Percentiles rank a stretch among this genome's conserved stretches.
Evolutionary conservation across 768 basidiomycete genomes (phyloP).

Genomic region (Serpula lacrymans): DNA sequence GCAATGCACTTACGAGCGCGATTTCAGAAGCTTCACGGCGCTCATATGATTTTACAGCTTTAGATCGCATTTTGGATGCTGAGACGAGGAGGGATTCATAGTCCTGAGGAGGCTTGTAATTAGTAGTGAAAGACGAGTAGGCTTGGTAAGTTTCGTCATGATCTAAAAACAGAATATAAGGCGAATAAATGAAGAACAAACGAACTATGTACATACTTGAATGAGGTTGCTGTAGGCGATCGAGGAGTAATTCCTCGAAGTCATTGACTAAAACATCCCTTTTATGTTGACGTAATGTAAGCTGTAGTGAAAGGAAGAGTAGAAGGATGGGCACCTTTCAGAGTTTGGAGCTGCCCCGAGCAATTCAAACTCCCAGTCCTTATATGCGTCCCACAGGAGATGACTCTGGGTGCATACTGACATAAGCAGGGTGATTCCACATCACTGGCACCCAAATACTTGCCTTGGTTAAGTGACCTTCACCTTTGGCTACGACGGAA

Average conservation of each 20-base stretch:
- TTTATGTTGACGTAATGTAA: slow-evolving; percentile 3
- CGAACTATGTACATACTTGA: slow-evolving; percentile 44
- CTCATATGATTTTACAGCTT: slow-evolving; percentile 57
- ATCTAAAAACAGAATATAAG: slow-evolving; percentile 41
- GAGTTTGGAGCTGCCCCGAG: slow-evolving; percentile 45
- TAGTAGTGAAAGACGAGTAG: slow-evolving; percentile 88
- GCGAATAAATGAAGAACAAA: background rate
- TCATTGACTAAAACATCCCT: slow-evolving; percentile 44
- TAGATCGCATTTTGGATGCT: slow-evolving; percentile 69
- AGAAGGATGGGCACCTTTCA: slow-evolving; percentile 40
- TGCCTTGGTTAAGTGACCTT: slow-evolving; percentile 64
- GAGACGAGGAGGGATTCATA: slow-evolving; percentile 77
- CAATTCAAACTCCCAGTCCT: slow-evolving; percentile 71
- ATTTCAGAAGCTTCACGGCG: slow-evolving; percentile 63
- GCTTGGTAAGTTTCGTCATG: slow-evolving; percentile 78
- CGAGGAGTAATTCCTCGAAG: slow-evolving; percentile 58
- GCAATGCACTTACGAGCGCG: slow-evolving; percentile 47
- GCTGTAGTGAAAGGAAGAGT: background rate
- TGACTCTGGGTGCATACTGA: slow-evolving; percentile 61
- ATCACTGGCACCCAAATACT: no score
- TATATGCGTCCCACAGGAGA: slow-evolving; percentile 64
- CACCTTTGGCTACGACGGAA: slow-evolving; percentile 53
- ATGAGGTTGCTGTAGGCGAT: slow-evolving; percentile 74
- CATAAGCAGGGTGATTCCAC: no score
- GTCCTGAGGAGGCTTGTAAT: slow-evolving; percentile 63